Evolutionary conservation across 352 stramenopile species (phyloP), one percentile per base, ranked within the genome.

Genomic region (Phytophthora hibernalis): DNA sequence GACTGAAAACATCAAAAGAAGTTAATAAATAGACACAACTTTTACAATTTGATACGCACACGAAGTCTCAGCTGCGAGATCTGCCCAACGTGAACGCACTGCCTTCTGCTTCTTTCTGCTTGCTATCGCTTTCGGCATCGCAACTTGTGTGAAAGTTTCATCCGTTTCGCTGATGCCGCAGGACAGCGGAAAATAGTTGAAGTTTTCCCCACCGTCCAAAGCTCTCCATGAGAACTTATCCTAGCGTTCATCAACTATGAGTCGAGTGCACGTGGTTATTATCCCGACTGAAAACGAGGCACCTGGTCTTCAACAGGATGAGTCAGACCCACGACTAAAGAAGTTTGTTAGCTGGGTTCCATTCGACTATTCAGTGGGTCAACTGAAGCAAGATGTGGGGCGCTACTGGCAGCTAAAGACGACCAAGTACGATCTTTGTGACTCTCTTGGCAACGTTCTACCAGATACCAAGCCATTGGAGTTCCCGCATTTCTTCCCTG

Each of bases 361-460:
- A 0, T 54, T 61, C 18, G 70, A 85, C n/a, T 92, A 92, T 54
- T 26, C 61, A 0, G 60, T 60, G 5, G 61, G 50, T 2, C 74
- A 90, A 24, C 56, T 92, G 16, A 77, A 76, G 11, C 61, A 82
- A 16, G 82, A 91, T 21, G 76, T 81, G 11, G 70, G 70, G 0
- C 68, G 66, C 10, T 82, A 79, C 22, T 92, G 81, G 80, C 60
- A 78, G 9, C 42, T 92, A 0, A 62, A 82, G 28, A 20, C 45
- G 0, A 57, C 47, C 48, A 86, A 87, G 33, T 84, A 77, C 45
- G 70, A 88, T 26, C 67, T 92, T 2, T 61, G 60, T 5, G 72
- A 82, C 40, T 26, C 55, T 2, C 43, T 63, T 42, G 73, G 59
- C 5, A 68, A 65, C n/a, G 18, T 58, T 0, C 33, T 86, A 2